phyloP scores from a whole-genome alignment of 345 rosid species.

The Streptanthus diversifolius region DNA sequence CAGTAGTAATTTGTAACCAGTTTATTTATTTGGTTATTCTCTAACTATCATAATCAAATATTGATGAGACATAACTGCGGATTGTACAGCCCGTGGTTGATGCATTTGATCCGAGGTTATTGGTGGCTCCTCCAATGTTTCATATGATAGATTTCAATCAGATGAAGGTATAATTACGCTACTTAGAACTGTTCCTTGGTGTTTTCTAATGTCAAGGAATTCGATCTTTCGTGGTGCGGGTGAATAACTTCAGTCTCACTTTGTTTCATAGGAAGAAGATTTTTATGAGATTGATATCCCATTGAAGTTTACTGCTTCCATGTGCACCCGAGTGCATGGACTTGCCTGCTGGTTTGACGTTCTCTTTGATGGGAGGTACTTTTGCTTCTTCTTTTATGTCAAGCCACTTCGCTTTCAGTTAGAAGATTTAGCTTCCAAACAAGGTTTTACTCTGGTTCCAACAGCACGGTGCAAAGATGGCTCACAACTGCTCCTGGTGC shows the following conservation, averaged over 20 bases:
- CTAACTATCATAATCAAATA: neutral
- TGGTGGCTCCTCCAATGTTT: conserved; percentile 71
- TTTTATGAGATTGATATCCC: conserved; percentile 90
- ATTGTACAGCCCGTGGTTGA: conserved; percentile 88
- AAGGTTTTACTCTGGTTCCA: conserved; percentile 11
- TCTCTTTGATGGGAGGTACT: conserved; percentile 81
- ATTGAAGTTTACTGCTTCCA: conserved; percentile 69
- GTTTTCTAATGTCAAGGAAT: neutral
- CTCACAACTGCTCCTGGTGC: conserved; percentile 97
- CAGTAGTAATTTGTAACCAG: neutral
- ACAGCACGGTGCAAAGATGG: conserved; percentile 94
- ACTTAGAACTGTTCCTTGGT: neutral
- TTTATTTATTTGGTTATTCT: neutral
- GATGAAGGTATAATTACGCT: conserved; percentile 56
- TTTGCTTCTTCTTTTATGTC: neutral
- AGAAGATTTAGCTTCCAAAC: neutral
- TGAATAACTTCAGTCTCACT: neutral
- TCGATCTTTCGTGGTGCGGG: neutral
- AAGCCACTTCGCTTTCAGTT: neutral
- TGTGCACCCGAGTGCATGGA: conserved; percentile 91
- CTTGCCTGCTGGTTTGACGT: conserved; percentile 99
- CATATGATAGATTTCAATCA: conserved; percentile 70
- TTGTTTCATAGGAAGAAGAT: conserved; percentile 71
- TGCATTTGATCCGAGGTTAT: conserved; percentile 96
- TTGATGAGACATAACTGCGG: conserved; percentile 20